Conservation (phyloP, 257 asterid species). For the Ballota nigra region DNA sequence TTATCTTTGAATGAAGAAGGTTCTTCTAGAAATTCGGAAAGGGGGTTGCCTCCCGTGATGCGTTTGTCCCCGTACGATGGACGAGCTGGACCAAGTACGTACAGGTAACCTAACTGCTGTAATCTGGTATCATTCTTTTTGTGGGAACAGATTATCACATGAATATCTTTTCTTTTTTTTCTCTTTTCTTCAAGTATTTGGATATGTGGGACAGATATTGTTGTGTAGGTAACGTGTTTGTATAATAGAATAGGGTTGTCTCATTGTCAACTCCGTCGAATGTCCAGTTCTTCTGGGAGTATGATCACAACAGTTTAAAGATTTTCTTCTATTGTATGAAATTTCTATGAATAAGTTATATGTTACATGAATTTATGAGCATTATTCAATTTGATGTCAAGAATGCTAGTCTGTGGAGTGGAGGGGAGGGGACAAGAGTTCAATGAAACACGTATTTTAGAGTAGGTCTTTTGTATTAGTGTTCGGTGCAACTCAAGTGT, state of each 20-base stretch:
- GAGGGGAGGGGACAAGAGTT: too few species aligned
- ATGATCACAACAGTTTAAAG: not conserved
- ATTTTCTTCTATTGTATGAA: conserved; percentile 17
- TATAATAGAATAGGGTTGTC: conserved; percentile 18
- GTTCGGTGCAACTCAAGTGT: too few species aligned
- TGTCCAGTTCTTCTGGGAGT: conserved; percentile 1
- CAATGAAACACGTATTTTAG: too few species aligned
- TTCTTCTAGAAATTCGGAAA: conserved; percentile 39
- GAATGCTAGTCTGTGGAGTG: not conserved
- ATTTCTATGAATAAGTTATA: not conserved
- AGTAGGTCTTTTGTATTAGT: too few species aligned
- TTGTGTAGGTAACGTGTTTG: conserved; percentile 8
- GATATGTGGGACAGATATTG: not conserved
- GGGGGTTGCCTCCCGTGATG: conserved; percentile 42
- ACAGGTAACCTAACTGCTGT: conserved; percentile 35
- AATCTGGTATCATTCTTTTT: conserved; percentile 3
- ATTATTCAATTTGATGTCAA: not conserved
- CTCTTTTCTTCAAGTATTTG: not conserved
- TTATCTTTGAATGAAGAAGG: conserved; percentile 38
- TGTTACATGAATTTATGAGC: not conserved
- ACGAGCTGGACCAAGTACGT: conserved; percentile 37
- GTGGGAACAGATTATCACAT: not conserved
- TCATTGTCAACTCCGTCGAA: not conserved
- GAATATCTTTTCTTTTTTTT: not conserved
- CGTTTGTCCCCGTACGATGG: conserved; percentile 39